Percentiles rank a stretch among this genome's conserved stretches.
These are phyloP conservation scores for Termitomyces sp. DNA, from an alignment of 768 basidiomycete species.

Conservation along the genomic window DNA sequence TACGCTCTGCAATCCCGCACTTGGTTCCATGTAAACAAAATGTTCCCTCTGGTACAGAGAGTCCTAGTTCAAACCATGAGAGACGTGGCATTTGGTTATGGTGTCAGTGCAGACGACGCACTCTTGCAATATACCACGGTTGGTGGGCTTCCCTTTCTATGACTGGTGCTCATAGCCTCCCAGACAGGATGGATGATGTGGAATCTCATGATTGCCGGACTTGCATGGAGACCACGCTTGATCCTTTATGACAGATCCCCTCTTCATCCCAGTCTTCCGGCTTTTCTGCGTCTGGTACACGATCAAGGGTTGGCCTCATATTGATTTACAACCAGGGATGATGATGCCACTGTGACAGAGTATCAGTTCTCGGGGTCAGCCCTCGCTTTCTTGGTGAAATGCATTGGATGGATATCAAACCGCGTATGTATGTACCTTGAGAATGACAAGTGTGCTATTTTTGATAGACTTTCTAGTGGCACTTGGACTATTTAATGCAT, in stretches of 20 bases:
- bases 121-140: conserved; percentile 74
- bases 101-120: conserved; percentile 44
- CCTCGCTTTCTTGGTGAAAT: conserved; percentile 64
- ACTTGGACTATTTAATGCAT: conserved; percentile 47
- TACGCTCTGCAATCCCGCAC: conserved; percentile 27
- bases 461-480: conserved; percentile 32
- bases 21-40: background rate
- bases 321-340: background rate
- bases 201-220: conserved; percentile 53
- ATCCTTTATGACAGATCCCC: conserved; percentile 71
- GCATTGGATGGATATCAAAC: conserved; percentile 48
- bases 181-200: conserved; percentile 84
- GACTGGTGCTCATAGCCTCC: background rate
- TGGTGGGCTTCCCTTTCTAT: conserved; percentile 12
- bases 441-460: background rate
- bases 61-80: conserved; percentile 68
- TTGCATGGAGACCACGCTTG: conserved; percentile 47
- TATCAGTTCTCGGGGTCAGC: conserved; percentile 42
- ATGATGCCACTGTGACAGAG: conserved; percentile 19
- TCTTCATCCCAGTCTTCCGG: conserved; percentile 49
- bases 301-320: conserved; percentile 45
- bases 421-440: conserved; percentile 42
- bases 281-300: conserved; percentile 52
- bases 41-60: conserved; percentile 38
- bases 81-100: conserved; percentile 42